Base-by-base conservation (phyloP, 2,329 filamentous ascomycete species). In the Colletotrichum sp. region DNA sequence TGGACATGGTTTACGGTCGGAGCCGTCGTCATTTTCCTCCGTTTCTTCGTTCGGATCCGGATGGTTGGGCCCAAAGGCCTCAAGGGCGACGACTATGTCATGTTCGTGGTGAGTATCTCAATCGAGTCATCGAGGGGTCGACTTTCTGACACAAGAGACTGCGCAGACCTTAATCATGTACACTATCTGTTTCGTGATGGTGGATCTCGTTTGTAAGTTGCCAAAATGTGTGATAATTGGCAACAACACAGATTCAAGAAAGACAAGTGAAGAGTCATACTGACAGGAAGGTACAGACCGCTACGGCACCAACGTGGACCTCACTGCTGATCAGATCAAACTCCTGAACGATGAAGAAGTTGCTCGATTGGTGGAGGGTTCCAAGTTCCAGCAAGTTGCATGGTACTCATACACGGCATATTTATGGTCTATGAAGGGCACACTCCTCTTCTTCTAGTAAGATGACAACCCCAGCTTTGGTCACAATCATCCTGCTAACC, bases 381-480 rank as follows among this genome's bases (percentile, higher is more conserved):
- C 83, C 0, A 85, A 84, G 24, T 78, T 85, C 7, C 78, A 87
- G 63, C 78, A 86, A 13, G 72, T 81, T 0, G 85, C 84, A 0
- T 86, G 85, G 85, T 87, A 85, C 32, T 80, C 80, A 8, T 86
- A 86, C 55, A 83, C 83, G 0, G 80, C 81, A 0, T 80, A 85
- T 0, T 80, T 85, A 9, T 86, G 83, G 83, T 82, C 74, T 5
- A 76, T 83, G 4, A 83, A 83, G 48, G 81, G 79, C 6, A 81
- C 78, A 0, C 76, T 83, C 77, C 36, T 83, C 5, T 81, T 77
- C 7, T 83, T 83, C 73, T 82, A 74, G 71, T 70, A 36, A 8
- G 32, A n/a, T n/a, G n/a, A n/a, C n/a, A n/a, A n/a, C n/a, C n/a
- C n/a, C n/a, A n/a, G n/a, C n/a, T n/a, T n/a, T n/a, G n/a, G n/a